phyloP scores from a whole-genome alignment of 805 yeast species.

The Saccharomycopsis sp. region DNA sequence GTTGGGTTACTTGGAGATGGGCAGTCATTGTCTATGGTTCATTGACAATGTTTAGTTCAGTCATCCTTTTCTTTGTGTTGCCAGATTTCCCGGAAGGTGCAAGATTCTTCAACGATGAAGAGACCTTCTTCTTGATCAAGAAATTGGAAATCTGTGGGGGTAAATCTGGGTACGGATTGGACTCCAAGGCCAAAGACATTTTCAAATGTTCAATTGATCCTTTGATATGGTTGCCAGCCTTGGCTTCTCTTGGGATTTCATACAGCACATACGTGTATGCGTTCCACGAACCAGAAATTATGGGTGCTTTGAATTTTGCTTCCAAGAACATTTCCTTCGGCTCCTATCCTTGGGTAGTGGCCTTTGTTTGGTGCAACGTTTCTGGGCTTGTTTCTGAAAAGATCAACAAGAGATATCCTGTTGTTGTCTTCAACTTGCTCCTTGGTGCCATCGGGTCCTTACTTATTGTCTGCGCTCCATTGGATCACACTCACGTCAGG shows the following conservation, averaged over 20 bases:
- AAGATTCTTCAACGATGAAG: constrained; percentile 33
- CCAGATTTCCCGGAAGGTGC: constrained; percentile 44
- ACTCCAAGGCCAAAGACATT: constrained; percentile 38
- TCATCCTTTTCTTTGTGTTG: constrained; percentile 31
- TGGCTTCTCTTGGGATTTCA: constrained; percentile 42
- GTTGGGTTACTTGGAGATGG: constrained; percentile 42
- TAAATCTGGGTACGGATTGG: constrained; percentile 39
- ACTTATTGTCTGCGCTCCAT: constrained; percentile 28
- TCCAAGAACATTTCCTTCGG: constrained; percentile 10
- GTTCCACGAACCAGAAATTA: constrained; percentile 17
- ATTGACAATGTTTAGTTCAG: constrained; percentile 26
- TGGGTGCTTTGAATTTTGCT: constrained; percentile 5
- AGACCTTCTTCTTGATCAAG: constrained; percentile 29
- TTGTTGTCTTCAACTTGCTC: constrained; percentile 27
- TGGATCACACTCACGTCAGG: constrained; percentile 31
- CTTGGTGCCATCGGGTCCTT: constrained; percentile 45
- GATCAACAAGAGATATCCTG: constrained; percentile 45
- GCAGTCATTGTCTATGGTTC: constrained; percentile 41
- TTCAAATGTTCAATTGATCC: constrained; percentile 40
- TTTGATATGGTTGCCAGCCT: constrained; percentile 45
- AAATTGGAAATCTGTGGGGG: constrained; percentile 21
- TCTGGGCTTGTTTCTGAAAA: constrained; percentile 45
- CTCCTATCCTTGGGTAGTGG: constrained; percentile 17
- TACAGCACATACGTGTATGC: constrained; percentile 18
- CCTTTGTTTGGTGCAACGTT: constrained; percentile 23